These are phyloP conservation scores for Picochlorum costavermella DNA, from an alignment of 139 green algal genomes.

Conservation along the genomic window DNA sequence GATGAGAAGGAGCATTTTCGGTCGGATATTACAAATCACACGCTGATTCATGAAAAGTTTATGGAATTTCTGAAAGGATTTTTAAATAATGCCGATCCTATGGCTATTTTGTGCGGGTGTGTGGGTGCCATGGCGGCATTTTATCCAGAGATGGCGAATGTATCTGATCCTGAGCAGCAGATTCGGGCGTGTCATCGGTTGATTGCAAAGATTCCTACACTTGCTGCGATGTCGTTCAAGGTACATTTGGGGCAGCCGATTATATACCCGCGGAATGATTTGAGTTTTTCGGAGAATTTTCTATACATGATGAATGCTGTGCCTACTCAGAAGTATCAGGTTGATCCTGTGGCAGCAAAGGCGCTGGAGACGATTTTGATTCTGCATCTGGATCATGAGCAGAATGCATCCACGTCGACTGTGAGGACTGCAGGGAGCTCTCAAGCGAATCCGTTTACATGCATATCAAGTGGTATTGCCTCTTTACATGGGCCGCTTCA, in stretches of 20 bases:
- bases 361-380: constrained; percentile 60
- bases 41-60: constrained; percentile 52
- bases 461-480: constrained; percentile 56
- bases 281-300: constrained; percentile 56
- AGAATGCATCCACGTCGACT: constrained; percentile 58
- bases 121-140: constrained; percentile 60
- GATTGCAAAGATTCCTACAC: constrained; percentile 62
- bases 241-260: constrained; percentile 46
- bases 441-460: constrained; percentile 66
- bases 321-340: constrained; percentile 37
- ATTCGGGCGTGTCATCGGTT: constrained; percentile 37
- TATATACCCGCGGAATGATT: constrained; percentile 56
- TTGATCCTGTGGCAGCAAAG: constrained; percentile 39
- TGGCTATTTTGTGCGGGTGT: constrained; percentile 54
- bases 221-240: constrained; percentile 63
- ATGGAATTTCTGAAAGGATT: constrained; percentile 55
- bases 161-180: constrained; percentile 37
- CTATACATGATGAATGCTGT: constrained; percentile 53
- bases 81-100: constrained; percentile 57
- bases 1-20: constrained; percentile 37
- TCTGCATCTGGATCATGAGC: constrained; percentile 64
- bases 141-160: constrained; percentile 38
- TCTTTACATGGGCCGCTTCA: constrained; percentile 62
- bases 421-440: constrained; percentile 52
- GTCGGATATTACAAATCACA: constrained; percentile 46